Evolutionary conservation across 805 yeast species (phyloP), one percentile per base, ranked within the genome.

Genomic region (Yarrowia sp.): DNA sequence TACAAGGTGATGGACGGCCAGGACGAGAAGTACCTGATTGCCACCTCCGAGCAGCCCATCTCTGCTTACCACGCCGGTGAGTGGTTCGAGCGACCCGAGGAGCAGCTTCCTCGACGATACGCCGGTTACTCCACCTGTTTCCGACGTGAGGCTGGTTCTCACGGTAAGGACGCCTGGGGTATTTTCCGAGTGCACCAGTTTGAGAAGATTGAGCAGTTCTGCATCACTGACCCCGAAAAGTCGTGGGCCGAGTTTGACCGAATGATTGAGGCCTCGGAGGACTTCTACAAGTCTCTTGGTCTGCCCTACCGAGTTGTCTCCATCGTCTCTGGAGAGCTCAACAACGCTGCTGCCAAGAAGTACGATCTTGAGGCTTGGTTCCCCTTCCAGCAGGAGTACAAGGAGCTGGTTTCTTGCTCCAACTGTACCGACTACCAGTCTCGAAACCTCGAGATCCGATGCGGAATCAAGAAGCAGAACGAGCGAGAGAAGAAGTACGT

Each of bases 131-230:
- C 98, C 41, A 89, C 98, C 53, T 95, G 99, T 86, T 95, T 95
- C 87, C 88, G 99, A 80, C 90, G 99, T 81, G 99, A 95, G 82
- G 99, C 99, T 66, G 99, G 99, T 71, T 88, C 97, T 70, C 98
- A 93, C 74, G 99, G 99, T 78, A 93, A 93, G 78, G 99, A 95
- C 75, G 99, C 99, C 58, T 95, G 99, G 99, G 99, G 99, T 80
- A 92, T 95, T 70, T 95, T 95, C 87, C 89, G 99, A 81, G 98
- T 95, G 66, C 99, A 95, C 76, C 96, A 96, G 68, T 95, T 95
- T 75, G 99, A 95, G 81, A 95, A 95, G 81, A 91, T 95, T 74
- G 99, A 95, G 81, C 99, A 95, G 80, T 95, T 95, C 75, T 87
- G 89, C 71, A 77, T 95, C 72, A 88, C 98, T 68, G 99, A 95